These are phyloP conservation scores for Paramecium bursaria DNA, from an alignment of 73 alveolate genomes.

Conservation along the genomic window DNA sequence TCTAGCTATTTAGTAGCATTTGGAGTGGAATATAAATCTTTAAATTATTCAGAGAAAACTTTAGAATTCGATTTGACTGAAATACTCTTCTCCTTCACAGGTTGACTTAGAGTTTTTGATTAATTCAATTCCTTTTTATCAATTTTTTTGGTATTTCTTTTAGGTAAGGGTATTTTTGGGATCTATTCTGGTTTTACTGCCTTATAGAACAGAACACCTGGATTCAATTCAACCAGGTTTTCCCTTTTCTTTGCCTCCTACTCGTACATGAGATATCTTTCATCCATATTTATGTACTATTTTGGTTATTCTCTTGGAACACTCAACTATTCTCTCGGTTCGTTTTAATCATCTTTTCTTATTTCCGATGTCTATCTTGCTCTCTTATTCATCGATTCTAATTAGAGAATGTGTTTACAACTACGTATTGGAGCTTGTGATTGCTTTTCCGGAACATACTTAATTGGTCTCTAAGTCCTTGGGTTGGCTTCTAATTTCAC, in stretches of 20 bases:
- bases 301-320: too few relatives aligned
- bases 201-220: slow-evolving; percentile 39
- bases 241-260: slow-evolving; percentile 49
- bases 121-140: neutral
- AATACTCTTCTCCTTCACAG: slow-evolving; percentile 1
- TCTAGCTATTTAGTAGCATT: neutral
- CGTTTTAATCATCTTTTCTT: too few relatives aligned
- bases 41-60: slow-evolving; percentile 6
- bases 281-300: slow-evolving; percentile 63
- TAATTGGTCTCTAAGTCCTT: too few relatives aligned
- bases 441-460: too few relatives aligned
- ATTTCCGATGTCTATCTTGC: too few relatives aligned
- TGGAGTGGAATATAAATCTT: too few relatives aligned
- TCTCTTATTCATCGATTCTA: too few relatives aligned
- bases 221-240: neutral
- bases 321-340: too few relatives aligned
- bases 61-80: slow-evolving; percentile 1
- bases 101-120: slow-evolving; percentile 28
- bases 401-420: too few relatives aligned
- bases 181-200: slow-evolving; percentile 49
- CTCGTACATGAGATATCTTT: slow-evolving; percentile 22
- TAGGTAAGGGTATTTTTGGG: slow-evolving; percentile 38
- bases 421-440: too few relatives aligned
- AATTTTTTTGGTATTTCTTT: neutral
- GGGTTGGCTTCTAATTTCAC: neutral